Evolutionary conservation across 2,329 filamentous ascomycete species (phyloP).

Genomic region (Xylariaceae sp.): DNA sequence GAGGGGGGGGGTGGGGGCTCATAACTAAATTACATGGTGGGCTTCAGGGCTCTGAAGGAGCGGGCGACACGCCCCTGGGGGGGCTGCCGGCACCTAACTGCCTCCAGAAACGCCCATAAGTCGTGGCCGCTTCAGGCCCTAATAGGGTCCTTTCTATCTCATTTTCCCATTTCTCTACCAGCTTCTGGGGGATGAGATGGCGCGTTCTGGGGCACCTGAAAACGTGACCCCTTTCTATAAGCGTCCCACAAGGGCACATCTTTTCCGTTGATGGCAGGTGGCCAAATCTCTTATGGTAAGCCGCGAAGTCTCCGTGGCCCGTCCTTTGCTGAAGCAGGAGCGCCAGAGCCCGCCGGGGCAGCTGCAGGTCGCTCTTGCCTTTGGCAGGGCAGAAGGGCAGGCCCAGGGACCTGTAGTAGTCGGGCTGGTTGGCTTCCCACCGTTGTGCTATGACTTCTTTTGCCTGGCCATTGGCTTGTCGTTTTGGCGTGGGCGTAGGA

Average conservation of each 20-base stretch:
- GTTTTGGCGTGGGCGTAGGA: no score
- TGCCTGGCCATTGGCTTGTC: no score
- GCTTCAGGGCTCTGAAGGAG: no score
- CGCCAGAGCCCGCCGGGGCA: neutral
- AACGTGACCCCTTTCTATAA: neutral
- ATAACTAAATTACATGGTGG: no score
- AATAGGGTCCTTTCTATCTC: neutral
- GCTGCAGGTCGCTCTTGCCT: no score
- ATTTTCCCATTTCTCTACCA: neutral
- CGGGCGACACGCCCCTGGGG: no score
- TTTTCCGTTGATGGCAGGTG: neutral
- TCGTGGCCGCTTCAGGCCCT: neutral
- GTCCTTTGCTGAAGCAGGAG: neutral
- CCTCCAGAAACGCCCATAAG: neutral
- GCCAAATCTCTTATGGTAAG: neutral
- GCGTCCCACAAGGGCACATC: neutral
- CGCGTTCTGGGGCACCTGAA: neutral
- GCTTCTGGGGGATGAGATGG: neutral
- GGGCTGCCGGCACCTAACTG: neutral
- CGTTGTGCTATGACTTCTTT: no score
- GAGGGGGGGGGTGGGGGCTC: no score
- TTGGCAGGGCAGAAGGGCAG: no score
- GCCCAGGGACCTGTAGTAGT: no score
- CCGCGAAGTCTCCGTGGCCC: neutral
- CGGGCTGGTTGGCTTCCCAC: no score